Evolutionary conservation across 768 basidiomycete species (phyloP).

Genomic region (Termitomyces sp.): DNA sequence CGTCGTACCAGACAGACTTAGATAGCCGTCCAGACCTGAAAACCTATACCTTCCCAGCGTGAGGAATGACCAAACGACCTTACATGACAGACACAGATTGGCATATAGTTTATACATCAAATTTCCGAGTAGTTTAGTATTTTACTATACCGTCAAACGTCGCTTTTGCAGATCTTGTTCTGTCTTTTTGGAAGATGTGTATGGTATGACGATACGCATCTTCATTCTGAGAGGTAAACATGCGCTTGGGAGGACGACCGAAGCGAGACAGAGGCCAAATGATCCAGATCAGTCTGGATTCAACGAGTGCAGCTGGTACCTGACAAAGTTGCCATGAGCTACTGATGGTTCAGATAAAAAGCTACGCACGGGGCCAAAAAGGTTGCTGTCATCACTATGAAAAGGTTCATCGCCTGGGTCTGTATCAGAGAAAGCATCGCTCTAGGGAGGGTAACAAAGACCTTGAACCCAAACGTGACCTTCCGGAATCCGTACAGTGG

Average conservation of each 20-base stretch:
- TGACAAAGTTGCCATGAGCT: constrained; percentile 9
- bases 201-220: constrained; percentile 27
- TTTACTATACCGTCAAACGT: constrained; percentile 12
- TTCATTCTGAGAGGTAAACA: constrained; percentile 8
- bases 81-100: no score
- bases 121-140: not conserved
- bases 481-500: constrained; percentile 49
- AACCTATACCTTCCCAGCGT: not conserved
- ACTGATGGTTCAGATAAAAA: not conserved
- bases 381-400: constrained; percentile 68
- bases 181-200: constrained; percentile 35
- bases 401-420: constrained; percentile 60
- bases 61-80: not conserved
- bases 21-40: no score
- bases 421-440: not conserved
- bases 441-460: constrained; percentile 8
- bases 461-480: constrained; percentile 80
- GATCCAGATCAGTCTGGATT: constrained; percentile 46
- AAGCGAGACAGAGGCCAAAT: constrained; percentile 50
- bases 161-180: constrained; percentile 35
- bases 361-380: constrained; percentile 59
- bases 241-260: constrained; percentile 25
- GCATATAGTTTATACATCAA: not conserved
- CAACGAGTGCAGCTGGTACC: constrained; percentile 46
- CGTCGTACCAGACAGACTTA: no score